Evolutionary conservation across 2,329 filamentous ascomycete species (phyloP).

Genomic region (Xylariaceae sp.): DNA sequence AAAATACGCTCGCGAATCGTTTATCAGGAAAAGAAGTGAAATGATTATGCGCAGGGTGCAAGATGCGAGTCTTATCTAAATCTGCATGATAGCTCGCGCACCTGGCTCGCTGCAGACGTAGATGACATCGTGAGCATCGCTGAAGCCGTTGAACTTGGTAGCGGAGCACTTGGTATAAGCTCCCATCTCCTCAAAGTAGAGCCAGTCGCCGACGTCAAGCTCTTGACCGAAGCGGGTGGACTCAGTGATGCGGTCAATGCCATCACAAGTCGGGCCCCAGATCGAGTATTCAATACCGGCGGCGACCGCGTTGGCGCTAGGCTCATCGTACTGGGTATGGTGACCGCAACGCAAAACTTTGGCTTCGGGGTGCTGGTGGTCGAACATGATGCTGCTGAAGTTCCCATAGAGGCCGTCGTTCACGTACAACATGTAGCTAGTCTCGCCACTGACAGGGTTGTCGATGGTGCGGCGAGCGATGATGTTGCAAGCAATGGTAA

Average conservation of each 20-base stretch:
- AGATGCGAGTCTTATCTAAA: conserved; percentile 10
- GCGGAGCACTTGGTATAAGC: conserved; percentile 98
- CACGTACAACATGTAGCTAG: conserved; percentile 93
- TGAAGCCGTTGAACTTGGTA: conserved; percentile 96
- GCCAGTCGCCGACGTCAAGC: conserved; percentile 91
- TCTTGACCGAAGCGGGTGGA: conserved; percentile 73
- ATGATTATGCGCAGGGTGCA: too few relatives aligned
- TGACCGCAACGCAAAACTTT: conserved; percentile 69
- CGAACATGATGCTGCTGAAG: conserved; percentile 99
- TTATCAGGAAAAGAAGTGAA: too few relatives aligned
- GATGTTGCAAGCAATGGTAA: conserved; percentile 92
- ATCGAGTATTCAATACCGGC: conserved; percentile 81
- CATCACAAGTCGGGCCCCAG: conserved; percentile 97
- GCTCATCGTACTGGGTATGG: conserved; percentile 57
- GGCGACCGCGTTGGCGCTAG: conserved; percentile 46
- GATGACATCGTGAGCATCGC: conserved; percentile 85
- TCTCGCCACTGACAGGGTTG: conserved; percentile 61
- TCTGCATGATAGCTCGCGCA: conserved; percentile 66
- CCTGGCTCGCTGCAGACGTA: conserved; percentile 94
- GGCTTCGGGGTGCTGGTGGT: conserved; percentile 88
- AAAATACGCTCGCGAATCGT: too few relatives aligned
- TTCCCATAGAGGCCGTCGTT: conserved; percentile 98
- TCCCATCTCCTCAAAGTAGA: conserved; percentile 99
- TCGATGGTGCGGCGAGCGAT: conserved; percentile 90
- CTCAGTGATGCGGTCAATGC: conserved; percentile 90